Evolutionary conservation across 1,139 yeast species (phyloP), one percentile per base, ranked within the genome.

Genomic region (Scheffersomyces cryptocercus): DNA sequence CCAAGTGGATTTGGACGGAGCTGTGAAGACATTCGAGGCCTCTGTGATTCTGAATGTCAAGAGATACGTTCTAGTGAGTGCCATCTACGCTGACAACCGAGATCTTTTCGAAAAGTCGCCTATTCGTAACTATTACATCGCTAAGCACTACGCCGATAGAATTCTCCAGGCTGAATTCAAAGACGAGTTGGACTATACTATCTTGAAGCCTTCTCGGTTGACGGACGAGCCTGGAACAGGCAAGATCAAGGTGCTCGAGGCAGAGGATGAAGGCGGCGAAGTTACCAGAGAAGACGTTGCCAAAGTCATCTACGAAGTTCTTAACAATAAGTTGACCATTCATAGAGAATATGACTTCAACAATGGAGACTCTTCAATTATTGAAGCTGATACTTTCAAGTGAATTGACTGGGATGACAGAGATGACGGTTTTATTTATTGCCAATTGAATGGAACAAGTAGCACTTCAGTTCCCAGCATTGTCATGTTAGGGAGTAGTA

Each of bases 1-100:
- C 40, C 68, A 73, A 20, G 79, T 83, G 11, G 89, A 84, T 54
- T 65, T 82, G 43, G 88, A 83, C 54, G 85, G 84, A 4, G 82
- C 83, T 5, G 80, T 79, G 32, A 79, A 79, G 55, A 72, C 77
- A 2, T 70, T 77, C 44, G 86, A 82, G 53, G 87, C 85, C 1
- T 66, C 81, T 12, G 73, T 72, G 32, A 51, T 53, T 38, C 77
- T 75, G n/a, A 64, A 67, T 1, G 70, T 78, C 28, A 63, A 67
- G 44, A 68, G 86, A 44, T 77, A 75, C 48, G 53, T 84, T 12
- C 59, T 83, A 41, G 74, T 84, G 8, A 81, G 87, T 58, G 87
- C 85, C 0, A 51, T 79, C 26, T 73, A 73, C 48, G 81, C 86
- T 2, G 76, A 76, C 11, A 69, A 73, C 42, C 67, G 84, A 34